Base-by-base conservation (phyloP, 2,329 filamentous ascomycete species). In the Berkeleyomyces rouxiae region DNA sequence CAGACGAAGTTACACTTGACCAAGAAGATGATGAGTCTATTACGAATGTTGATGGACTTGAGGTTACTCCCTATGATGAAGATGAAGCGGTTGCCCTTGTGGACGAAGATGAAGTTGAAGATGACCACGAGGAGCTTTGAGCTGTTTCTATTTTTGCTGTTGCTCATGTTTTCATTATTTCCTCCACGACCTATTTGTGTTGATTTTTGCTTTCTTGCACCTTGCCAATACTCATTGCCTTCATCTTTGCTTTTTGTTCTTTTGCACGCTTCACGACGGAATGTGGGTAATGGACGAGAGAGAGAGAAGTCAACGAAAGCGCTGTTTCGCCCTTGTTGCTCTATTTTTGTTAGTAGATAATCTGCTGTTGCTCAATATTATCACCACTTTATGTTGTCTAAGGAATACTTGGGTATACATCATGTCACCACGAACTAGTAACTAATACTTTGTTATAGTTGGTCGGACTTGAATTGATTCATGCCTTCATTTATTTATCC, bases 261-360 rank as follows among this genome's bases (percentile, higher is more conserved):
- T 39, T 23, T 46, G 51, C 4, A 36, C 51, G 33, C 51, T n/a
- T 55, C 4, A 55, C 36, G 51, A 55, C 51, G 51, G 51, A 55
- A 55, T 39, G 51, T 39, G 51, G 33, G 39, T 55, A 37, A 55
- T 55, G 51, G 36, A 55, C n/a, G 51, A 55, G 51, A 55, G 51
- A 55, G 13, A 55, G 51, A 3, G 51, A 55, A 36, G n/a, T 55
- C 4, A 49, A 49, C 10, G 31, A n/a, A 49, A 4, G 7, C 33
- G 36, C 51, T 39, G 33, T 51, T 51, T 7, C 51, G 11, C 23
- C 36, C 13, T 37, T 23, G n/a, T 49, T 49, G 33, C 23, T 55
- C 51, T 55, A 31, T 37, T 55, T n/a, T 55, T 55, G 16, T 53
- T 55, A n/a, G 51, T 55, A 55, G 51, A 55, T 55, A 55, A 55